A percentile compares a stretch with the other conserved stretches of the same genome.
phyloP scores from a whole-genome alignment of 306 rosid species.

The Alnus rubra region DNA sequence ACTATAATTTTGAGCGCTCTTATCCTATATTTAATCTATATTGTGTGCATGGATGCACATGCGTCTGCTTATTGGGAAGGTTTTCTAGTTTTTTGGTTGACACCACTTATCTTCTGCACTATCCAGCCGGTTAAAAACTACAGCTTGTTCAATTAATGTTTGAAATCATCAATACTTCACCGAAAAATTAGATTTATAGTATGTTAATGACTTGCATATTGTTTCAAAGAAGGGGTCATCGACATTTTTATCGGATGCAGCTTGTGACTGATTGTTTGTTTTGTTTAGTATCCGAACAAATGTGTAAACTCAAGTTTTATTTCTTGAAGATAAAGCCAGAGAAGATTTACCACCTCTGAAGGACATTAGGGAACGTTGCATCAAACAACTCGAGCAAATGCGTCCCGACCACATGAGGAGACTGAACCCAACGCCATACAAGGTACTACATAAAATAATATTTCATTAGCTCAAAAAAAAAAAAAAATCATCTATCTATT shows the following conservation, averaged over 20 bases:
- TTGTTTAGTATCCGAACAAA: slow-evolving; percentile 12
- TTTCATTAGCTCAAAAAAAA: background rate
- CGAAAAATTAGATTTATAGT: background rate
- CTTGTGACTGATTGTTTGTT: slow-evolving; percentile 10
- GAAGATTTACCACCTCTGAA: slow-evolving; percentile 68
- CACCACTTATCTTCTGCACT: background rate
- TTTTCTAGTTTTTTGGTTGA: background rate
- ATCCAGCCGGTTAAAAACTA: background rate
- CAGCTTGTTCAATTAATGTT: background rate
- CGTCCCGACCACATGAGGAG: slow-evolving; percentile 98
- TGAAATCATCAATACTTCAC: too few relatives aligned
- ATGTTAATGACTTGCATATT: background rate
- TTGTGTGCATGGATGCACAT: background rate
- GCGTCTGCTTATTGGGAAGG: background rate
- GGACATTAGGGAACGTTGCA: slow-evolving; percentile 80
- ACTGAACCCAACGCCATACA: slow-evolving; percentile 95
- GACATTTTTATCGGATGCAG: slow-evolving; percentile 20
- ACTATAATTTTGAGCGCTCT: slow-evolving; percentile 1
- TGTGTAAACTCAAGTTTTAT: slow-evolving; percentile 16
- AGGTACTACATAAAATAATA: slow-evolving; percentile 44
- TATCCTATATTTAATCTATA: background rate
- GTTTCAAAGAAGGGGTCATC: slow-evolving; percentile 6
- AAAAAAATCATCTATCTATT: background rate
- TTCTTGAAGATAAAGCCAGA: slow-evolving; percentile 49
- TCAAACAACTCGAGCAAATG: slow-evolving; percentile 81